phyloP scores from a whole-genome alignment of 768 basidiomycete species.

The Tephrocybe sp. region DNA sequence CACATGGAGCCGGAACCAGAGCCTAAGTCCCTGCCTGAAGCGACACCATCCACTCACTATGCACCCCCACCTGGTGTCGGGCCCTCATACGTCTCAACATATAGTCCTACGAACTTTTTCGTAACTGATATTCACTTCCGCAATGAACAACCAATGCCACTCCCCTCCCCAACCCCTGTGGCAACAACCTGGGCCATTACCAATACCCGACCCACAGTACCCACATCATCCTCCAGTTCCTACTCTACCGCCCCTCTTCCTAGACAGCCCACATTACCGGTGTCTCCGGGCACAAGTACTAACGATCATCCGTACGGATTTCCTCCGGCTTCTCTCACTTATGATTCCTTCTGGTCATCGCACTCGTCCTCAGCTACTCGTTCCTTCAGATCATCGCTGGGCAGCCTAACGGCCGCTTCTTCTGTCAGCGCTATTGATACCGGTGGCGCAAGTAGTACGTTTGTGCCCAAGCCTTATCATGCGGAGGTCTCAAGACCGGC shows the following conservation, averaged over 20 bases:
- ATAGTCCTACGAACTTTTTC: background rate
- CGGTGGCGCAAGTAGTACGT: background rate
- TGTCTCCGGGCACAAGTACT: constrained; percentile 5
- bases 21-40: constrained; percentile 6
- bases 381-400: constrained; percentile 16
- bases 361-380: constrained; percentile 31
- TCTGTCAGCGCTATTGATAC: background rate
- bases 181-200: constrained; percentile 8
- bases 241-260: constrained; percentile 9
- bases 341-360: constrained; percentile 64
- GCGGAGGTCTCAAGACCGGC: background rate
- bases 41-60: background rate
- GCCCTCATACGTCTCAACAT: background rate
- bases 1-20: constrained; percentile 14
- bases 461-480: constrained; percentile 1
- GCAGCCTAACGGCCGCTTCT: constrained; percentile 6
- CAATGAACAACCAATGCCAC: background rate
- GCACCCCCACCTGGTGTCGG: constrained; percentile 5
- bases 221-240: constrained; percentile 10
- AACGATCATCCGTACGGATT: constrained; percentile 24
- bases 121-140: background rate
- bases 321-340: constrained; percentile 40
- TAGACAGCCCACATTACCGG: constrained; percentile 10
- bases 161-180: background rate
- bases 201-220: constrained; percentile 1